Evolutionary conservation across 2,329 filamentous ascomycete genomes (phyloP), one percentile per base, ranked within the genome.

Genomic region (Colletotrichum musicola): DNA sequence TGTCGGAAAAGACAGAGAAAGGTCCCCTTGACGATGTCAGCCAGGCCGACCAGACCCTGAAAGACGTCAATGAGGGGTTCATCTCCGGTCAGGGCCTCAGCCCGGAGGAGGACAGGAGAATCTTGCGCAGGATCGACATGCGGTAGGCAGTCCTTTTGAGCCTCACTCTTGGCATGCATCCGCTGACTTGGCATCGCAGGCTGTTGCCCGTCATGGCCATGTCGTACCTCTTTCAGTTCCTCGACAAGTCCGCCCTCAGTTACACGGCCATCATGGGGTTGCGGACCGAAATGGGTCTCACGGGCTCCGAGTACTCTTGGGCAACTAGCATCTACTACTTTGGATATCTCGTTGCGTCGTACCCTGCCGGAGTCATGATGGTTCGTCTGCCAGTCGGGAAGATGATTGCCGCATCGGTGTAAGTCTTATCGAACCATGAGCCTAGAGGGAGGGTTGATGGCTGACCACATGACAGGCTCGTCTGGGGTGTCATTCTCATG

Each of bases 31-130:
- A 59, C 1, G 46, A 35, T 35, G 10, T 44, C 6, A 47, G 62
- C 1, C 54, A 18, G 14, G 54, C 35, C 9, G 62, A 64, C 18
- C 30, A 59, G 46, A 51, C 25, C 4, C 40, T 89, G 0, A 83
- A 93, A 47, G 91, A 90, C 0, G 81, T 94, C 18, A 92, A 95
- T 4, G 84, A 92, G 0, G 84, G 88, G 35, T 95, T 95, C 73
- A 89, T 93, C 75, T 93, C 93, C 68, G 92, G 93, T 0, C 90
- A 90, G 2, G 92, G 89, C 70, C 89, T 89, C 71, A 85, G 91
- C 68, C 92, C 91, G 78, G 91, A 92, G 71, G 82, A 85, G 80
- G 84, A 87, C 27, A 93, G 95, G 71, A 54, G 57, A 4, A 46
- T 71, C 18, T 56, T 70, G 2, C 25, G 27, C 14, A 68, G 54